phyloP scores from a whole-genome alignment of 2,329 filamentous ascomycete genomes.

The Bipolaris sorokiniana region DNA sequence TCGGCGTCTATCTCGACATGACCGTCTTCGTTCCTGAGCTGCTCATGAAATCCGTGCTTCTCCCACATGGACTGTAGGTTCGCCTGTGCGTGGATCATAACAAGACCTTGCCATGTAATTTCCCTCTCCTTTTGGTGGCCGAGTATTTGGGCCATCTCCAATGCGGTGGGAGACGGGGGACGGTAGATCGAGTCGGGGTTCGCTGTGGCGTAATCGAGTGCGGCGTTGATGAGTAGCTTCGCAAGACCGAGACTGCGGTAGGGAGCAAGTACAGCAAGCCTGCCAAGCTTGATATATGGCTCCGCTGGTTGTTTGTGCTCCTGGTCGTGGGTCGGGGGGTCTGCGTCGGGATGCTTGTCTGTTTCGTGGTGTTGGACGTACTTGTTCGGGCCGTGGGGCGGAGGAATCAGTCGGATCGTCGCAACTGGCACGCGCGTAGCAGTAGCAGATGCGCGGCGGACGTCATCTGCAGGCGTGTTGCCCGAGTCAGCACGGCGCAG shows the following conservation, averaged over 20 bases:
- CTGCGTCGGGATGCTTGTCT: conserved; percentile 42
- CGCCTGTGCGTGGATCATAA: conserved; percentile 81
- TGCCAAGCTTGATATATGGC: conserved; percentile 81
- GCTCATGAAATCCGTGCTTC: conserved; percentile 77
- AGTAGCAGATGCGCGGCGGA: conserved; percentile 44
- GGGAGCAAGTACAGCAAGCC: conserved; percentile 71
- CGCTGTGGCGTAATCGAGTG: conserved; percentile 69
- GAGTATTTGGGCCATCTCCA: conserved; percentile 55
- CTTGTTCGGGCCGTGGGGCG: conserved; percentile 74
- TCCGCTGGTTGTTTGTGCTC: conserved; percentile 66
- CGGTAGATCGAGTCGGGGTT: conserved; percentile 60
- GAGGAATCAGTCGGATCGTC: conserved; percentile 80
- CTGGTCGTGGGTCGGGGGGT: conserved; percentile 25
- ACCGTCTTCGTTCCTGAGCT: conserved; percentile 65
- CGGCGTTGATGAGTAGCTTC: conserved; percentile 69
- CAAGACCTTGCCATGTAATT: conserved; percentile 72
- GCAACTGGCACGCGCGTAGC: conserved; percentile 66
- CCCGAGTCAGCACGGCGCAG: conserved; percentile 52
- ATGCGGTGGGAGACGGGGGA: conserved; percentile 45
- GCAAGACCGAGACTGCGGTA: conserved; percentile 72
- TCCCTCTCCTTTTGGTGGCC: conserved; percentile 47
- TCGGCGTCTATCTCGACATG: conserved; percentile 41
- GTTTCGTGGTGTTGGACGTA: conserved; percentile 35
- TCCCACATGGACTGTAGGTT: conserved; percentile 69
- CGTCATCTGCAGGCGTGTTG: conserved; percentile 48